Base-by-base conservation (phyloP, 108 stramenopile species). In the Cyclotella distinguenda region DNA sequence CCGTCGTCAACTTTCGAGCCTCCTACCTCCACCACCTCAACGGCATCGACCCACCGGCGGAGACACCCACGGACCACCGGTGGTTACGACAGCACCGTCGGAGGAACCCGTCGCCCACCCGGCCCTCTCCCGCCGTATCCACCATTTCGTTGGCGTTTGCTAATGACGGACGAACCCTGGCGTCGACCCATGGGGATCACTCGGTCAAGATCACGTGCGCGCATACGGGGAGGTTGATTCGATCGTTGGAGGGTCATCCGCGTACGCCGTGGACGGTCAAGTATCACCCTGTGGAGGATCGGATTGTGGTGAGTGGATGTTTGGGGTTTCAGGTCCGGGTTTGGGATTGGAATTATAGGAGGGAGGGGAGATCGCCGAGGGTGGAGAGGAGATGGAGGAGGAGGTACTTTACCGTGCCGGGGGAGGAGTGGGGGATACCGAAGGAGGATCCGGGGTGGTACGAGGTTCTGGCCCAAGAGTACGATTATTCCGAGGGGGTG, bases 261-360 rank as follows among this genome's bases (percentile, higher is more conserved):
- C 88, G 98, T 7, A 99, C 98, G 3, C 98, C 98, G 0, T 99
- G 98, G 98, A 98, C 97, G 13, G 97, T 98, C 62, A 95, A 95
- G 64, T 99, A 85, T 61, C 98, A 99, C 64, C 98, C 98, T 28
- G 66, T 47, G 39, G 71, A 94, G 56, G 38, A 84, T 4, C 46
- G 77, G 10, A 77, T 96, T 35, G 69, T 97, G 3, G 98, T 96
- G 6, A 89, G 87, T 50, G 98, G 98, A 22, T 99, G 98, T 78
- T 63, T 99, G 57, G 97, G 96, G 10, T 82, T 60, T 71, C 90
- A 99, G 82, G 96, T 97, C 4, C 78, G 94, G n/a, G 68, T 99
- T n/a, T 99, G 98, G 98, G 78, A 96, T 74, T 93, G 93, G 87
- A 72, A 73, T 32, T 54, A 53, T 26, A 60, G 38, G 36, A 64